Base-by-base conservation (phyloP, 192 early-diverging fungal genomes). In the Coemansia erecta region DNA sequence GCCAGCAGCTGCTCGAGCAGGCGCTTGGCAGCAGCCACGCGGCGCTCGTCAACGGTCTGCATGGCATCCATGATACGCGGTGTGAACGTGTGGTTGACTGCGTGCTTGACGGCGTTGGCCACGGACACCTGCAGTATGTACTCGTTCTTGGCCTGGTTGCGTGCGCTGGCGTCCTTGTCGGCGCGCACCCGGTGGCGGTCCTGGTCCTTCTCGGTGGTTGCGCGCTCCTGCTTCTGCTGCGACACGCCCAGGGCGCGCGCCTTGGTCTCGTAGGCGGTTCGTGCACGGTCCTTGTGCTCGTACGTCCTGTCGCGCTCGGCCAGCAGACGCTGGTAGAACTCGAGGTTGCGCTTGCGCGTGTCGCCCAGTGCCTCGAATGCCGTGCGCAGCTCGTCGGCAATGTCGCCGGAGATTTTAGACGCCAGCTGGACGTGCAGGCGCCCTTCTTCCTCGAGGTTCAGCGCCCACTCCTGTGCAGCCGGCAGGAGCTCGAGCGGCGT, bases 181-280 rank as follows among this genome's bases (percentile, higher is more conserved):
- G 59, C 63, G 44, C 58, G 57, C 18, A 62, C 58, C 19, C 72
- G 60, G 55, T 65, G 60, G 41, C 65, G 68, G 14, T 75, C 72
- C 58, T 75, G 72, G 60, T 75, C 72, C 66, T 75, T 75, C 52
- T 75, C 72, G 2, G 65, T 64, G 10, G 66, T 69, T 12, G 72
- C 72, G 22, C 72, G 58, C 60, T 75, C 72, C 39, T 75, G 72
- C 44, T 58, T 53, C 61, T 67, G 62, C 59, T 55, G 72, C 55
- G 72, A 65, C 64, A 55, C 50, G 2, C 12, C 43, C 66, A 75
- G 63, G 15, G 58, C 55, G 50, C 65, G 64, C 35, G 66, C 53
- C 40, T 53, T 52, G 2, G 51, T 26, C 57, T 77, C 73, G 56
- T 77, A 77, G 24, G 42, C 48, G 24, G 57, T 37, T 11, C 68